These are phyloP conservation scores for Vishniacozyma victoriae DNA, from an alignment of 768 basidiomycete species.

Conservation along the genomic window DNA sequence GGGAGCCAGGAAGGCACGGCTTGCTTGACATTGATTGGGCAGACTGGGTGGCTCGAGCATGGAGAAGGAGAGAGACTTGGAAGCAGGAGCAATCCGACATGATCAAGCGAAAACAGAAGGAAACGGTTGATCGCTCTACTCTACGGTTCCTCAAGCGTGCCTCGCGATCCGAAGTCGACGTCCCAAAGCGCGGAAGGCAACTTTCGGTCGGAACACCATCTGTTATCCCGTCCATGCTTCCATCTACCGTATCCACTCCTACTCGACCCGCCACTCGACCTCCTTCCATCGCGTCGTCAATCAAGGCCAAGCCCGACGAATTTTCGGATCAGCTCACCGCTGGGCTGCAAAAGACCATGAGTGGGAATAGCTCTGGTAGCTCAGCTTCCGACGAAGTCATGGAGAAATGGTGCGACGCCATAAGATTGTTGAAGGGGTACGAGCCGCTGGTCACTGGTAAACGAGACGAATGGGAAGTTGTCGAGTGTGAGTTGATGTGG, in stretches of 20 bases:
- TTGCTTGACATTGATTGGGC: slow-evolving; percentile 28
- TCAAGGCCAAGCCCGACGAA: background rate
- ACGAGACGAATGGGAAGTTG: slow-evolving; percentile 30
- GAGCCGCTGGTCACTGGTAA: background rate
- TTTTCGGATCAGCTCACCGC: background rate
- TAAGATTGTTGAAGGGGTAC: slow-evolving; percentile 6
- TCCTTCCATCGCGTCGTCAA: background rate
- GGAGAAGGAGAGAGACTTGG: slow-evolving; percentile 11
- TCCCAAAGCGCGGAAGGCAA: background rate
- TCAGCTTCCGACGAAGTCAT: too few species aligned
- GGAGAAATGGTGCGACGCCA: background rate
- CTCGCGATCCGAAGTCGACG: background rate
- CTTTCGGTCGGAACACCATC: background rate
- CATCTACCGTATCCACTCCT: background rate
- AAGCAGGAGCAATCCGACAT: slow-evolving; percentile 1
- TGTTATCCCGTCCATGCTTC: background rate
- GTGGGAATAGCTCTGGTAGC: slow-evolving; percentile 5
- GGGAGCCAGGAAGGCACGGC: background rate
- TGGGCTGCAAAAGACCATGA: background rate
- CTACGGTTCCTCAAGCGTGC: background rate
- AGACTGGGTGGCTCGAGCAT: slow-evolving; percentile 8
- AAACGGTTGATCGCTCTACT: background rate
- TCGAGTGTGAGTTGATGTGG: slow-evolving; percentile 22
- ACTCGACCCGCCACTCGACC: slow-evolving; percentile 1
- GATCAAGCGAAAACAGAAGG: background rate